Percentiles rank a stretch among this genome's conserved stretches.
Conservation (phyloP, 1,284 basidiomycete species). For the Coniferiporia weirii region DNA sequence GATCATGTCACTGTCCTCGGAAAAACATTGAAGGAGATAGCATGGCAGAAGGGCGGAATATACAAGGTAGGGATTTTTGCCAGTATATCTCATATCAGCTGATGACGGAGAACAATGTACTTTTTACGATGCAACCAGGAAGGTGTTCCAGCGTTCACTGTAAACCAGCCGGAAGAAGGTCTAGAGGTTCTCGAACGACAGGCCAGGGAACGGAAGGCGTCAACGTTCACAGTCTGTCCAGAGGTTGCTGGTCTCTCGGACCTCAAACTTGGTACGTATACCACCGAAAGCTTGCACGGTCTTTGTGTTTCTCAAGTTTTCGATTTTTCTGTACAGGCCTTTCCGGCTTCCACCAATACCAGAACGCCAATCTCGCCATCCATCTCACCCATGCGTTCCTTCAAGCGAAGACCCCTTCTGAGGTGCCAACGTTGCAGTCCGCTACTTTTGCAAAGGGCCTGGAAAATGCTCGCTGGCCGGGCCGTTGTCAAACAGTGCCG, state of each 20-base stretch:
- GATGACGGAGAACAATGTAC: too few relatives aligned
- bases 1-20: constrained; percentile 93
- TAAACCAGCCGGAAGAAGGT: constrained; percentile 70
- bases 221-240: constrained; percentile 59
- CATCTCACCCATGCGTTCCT: constrained; percentile 73
- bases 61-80: constrained; percentile 62
- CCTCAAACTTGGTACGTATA: constrained; percentile 67
- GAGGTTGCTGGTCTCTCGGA: constrained; percentile 40
- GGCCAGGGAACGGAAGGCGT: constrained; percentile 64
- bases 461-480: constrained; percentile 82
- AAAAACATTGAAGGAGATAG: constrained; percentile 86
- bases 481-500: constrained; percentile 85
- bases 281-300: constrained; percentile 17
- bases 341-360: constrained; percentile 83
- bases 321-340: constrained; percentile 49
- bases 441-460: constrained; percentile 59
- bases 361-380: constrained; percentile 88
- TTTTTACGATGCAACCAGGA: constrained; percentile 36
- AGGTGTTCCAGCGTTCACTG: constrained; percentile 82
- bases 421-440: constrained; percentile 37
- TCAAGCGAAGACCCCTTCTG: constrained; percentile 29
- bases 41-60: constrained; percentile 95
- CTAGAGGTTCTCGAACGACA: constrained; percentile 61
- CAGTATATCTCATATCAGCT: too few relatives aligned
- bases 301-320: neutral